Conservation (phyloP, 805 yeast genomes). For the Starmera pachycereana region DNA sequence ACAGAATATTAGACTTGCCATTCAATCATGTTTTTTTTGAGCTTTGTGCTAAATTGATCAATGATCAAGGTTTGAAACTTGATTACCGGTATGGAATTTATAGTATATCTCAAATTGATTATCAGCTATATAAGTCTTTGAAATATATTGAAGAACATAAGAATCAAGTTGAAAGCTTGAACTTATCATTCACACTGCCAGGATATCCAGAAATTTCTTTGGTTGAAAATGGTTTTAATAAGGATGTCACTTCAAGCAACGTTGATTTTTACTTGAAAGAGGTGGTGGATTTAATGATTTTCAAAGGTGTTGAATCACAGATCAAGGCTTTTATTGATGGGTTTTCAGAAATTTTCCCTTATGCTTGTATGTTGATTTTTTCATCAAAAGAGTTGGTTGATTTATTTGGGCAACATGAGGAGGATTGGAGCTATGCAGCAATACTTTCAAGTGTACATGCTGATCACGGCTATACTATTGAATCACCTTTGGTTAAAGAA, state of each 20-base stretch:
- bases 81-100: constrained; percentile 3
- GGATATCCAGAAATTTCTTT: constrained; percentile 59
- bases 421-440: constrained; percentile 75
- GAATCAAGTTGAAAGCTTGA: constrained; percentile 37
- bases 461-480: constrained; percentile 80
- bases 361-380: constrained; percentile 57
- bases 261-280: constrained; percentile 44
- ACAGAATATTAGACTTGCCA: constrained; percentile 76
- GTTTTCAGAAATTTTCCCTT: constrained; percentile 76
- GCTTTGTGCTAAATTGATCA: constrained; percentile 14
- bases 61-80: not conserved
- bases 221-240: constrained; percentile 41
- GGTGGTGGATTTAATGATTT: constrained; percentile 50
- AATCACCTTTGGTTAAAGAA: constrained; percentile 50
- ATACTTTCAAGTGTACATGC: constrained; percentile 57
- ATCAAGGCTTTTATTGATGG: constrained; percentile 65
- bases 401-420: constrained; percentile 68
- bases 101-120: constrained; percentile 43
- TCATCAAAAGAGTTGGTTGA: constrained; percentile 63
- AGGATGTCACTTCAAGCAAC: constrained; percentile 40
- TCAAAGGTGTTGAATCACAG: constrained; percentile 55
- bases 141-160: constrained; percentile 35
- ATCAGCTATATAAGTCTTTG: constrained; percentile 47
- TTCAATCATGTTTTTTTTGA: constrained; percentile 66
- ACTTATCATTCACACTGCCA: constrained; percentile 64